Base-by-base conservation (phyloP, 129 eudicot genomes). In the Silybum marianum region DNA sequence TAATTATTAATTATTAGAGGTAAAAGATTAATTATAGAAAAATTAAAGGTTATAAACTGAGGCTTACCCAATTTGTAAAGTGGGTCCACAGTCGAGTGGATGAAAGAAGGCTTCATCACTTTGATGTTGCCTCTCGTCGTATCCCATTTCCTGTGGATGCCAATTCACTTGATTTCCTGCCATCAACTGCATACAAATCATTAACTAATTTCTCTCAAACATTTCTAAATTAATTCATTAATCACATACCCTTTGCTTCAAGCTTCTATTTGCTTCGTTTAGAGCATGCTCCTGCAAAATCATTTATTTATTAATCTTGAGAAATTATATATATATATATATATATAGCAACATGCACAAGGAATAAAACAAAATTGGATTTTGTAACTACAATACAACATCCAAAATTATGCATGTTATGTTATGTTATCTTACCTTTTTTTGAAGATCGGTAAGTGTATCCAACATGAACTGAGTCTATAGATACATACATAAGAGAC, bases 401-500 rank as follows among this genome's bases (percentile, higher is more conserved):
- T 28, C 30, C 30, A 28, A 28, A 28, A 28, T 28, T 28, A 28
- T 28, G 30, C 30, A 28, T 28, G 0, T 34, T 34, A 4, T 34
- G 8, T n/a, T n/a, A n/a, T 23, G 28, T 54, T 40, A 70, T 30
- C 0, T n/a, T 87, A 90, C 98, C 97, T 84, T 92, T 69, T 89
- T 89, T 25, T 92, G 96, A 54, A 92, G 97, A 82, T 90, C 97
- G 30, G 92, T 84, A 67, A 94, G 96, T 8, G 94, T 88, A 71
- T 94, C 98, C 86, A 94, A 82, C 98, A 94, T 94, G 84, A 40
- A 74, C 58, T 92, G 98, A 28, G 98, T 94, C 98, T 94, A 91
- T 71, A 81, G 11, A 73, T 30, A 28, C 2, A 46, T 48, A 60
- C 14, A 74, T 73, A 54, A 10, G 76, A 68, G 28, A n/a, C 22